phyloP scores from a whole-genome alignment of 495 filamentous ascomycete species.

The Neurospora sp. region DNA sequence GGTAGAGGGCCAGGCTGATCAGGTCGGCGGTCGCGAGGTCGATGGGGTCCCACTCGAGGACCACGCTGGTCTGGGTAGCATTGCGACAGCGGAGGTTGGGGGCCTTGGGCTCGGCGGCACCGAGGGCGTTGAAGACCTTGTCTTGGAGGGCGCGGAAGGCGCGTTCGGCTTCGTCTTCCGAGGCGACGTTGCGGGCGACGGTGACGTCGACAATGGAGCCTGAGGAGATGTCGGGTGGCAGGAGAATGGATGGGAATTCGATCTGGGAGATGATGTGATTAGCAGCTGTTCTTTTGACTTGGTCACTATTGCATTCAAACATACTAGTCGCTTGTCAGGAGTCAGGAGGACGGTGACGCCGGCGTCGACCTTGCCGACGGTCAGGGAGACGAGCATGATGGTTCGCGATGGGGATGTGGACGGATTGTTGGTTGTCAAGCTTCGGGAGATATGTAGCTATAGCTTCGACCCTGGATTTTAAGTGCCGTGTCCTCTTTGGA shows the following conservation, averaged over 20 bases:
- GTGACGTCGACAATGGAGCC: slow-evolving; percentile 98
- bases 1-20: slow-evolving; percentile 77
- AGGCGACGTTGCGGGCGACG: slow-evolving; percentile 73
- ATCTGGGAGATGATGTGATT: slow-evolving; percentile 46
- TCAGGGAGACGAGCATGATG: slow-evolving; percentile 88
- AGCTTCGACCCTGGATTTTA: neutral
- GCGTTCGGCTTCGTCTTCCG: slow-evolving; percentile 61
- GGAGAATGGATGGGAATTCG: slow-evolving; percentile 95
- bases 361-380: slow-evolving; percentile 97
- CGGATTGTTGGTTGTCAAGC: neutral
- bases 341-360: slow-evolving; percentile 95
- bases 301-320: slow-evolving; percentile 12
- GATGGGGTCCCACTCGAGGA: slow-evolving; percentile 97
- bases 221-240: slow-evolving; percentile 85
- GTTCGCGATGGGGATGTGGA: neutral
- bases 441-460: neutral
- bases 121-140: slow-evolving; percentile 77
- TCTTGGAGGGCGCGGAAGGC: slow-evolving; percentile 77
- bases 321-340: slow-evolving; percentile 90
- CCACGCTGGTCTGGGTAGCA: slow-evolving; percentile 91
- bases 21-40: slow-evolving; percentile 84
- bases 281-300: neutral
- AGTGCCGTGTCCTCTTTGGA: neutral
- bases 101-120: slow-evolving; percentile 62
- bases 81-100: slow-evolving; percentile 85